A percentile compares a stretch with the other conserved stretches of the same genome.
Conservation (phyloP, 2,329 filamentous ascomycete genomes). For the Cordyceps cateniannulata region DNA sequence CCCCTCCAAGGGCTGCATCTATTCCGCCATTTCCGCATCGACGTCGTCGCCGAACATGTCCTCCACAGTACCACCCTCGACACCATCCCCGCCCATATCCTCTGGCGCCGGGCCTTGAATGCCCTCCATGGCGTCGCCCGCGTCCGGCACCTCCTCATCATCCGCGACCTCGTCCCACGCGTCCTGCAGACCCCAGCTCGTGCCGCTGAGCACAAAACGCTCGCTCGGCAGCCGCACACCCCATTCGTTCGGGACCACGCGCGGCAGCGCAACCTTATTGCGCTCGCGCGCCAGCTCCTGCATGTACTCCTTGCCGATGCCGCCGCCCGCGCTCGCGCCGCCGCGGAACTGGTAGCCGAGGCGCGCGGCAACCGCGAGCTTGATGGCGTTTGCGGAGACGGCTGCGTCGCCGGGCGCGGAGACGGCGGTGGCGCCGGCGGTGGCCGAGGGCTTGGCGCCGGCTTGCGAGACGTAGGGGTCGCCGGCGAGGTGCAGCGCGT, state of each 20-base stretch:
- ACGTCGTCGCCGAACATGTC: constrained; percentile 50
- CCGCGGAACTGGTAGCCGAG: constrained; percentile 63
- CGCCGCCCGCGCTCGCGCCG: constrained; percentile 40
- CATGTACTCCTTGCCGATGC: constrained; percentile 68
- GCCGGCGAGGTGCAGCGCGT: constrained; percentile 61
- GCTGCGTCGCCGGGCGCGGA: constrained; percentile 43
- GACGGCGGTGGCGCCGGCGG: constrained; percentile 43
- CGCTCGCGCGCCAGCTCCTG: constrained; percentile 65
- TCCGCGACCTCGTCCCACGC: constrained; percentile 46
- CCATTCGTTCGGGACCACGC: constrained; percentile 59
- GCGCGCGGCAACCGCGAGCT: constrained; percentile 64
- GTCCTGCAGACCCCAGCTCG: constrained; percentile 57
- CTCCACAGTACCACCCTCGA: constrained; percentile 45
- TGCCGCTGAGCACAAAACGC: constrained; percentile 60
- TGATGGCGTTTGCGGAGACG: constrained; percentile 61
- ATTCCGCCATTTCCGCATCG: constrained; percentile 51
- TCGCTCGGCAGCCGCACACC: constrained; percentile 61
- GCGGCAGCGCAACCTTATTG: constrained; percentile 60
- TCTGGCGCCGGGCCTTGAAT: constrained; percentile 36
- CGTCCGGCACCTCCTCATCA: constrained; percentile 34
- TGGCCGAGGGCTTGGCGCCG: constrained; percentile 43
- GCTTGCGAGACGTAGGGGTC: constrained; percentile 61
- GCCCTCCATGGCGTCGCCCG: constrained; percentile 43
- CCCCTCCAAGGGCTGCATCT: not conserved
- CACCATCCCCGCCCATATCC: constrained; percentile 39